Percentiles rank a stretch among this genome's conserved stretches.
These are phyloP conservation scores for Erodium moschatum DNA, from an alignment of 441 rosid genomes.

Conservation along the genomic window DNA sequence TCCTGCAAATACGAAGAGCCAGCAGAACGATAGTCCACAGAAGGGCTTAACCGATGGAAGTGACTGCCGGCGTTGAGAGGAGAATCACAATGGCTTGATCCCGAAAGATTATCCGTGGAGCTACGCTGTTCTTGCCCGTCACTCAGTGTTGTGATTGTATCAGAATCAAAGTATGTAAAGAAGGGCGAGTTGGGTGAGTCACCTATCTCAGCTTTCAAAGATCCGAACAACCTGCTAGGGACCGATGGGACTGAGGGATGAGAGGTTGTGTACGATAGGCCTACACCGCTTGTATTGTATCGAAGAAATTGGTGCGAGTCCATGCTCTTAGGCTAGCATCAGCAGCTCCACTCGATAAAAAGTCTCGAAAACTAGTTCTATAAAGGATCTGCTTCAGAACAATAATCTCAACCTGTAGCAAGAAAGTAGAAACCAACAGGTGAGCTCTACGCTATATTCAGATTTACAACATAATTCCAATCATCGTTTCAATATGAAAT, in stretches of 20 bases:
- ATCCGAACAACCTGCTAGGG: slow-evolving; percentile 32
- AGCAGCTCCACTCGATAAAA: slow-evolving; percentile 11
- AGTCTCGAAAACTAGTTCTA: slow-evolving; percentile 6
- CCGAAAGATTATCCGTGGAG: slow-evolving; percentile 38
- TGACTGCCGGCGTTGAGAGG: slow-evolving; percentile 31
- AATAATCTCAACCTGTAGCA: background rate
- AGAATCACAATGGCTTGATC: slow-evolving; percentile 38
- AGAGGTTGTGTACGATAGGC: slow-evolving; percentile 35
- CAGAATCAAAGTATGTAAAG: slow-evolving; percentile 31
- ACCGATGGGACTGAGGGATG: slow-evolving; percentile 31
- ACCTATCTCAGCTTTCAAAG: slow-evolving; percentile 28
- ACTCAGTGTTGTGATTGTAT: slow-evolving; percentile 29
- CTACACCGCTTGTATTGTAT: slow-evolving; percentile 29
- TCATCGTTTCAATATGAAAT: no score
- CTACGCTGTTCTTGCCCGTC: slow-evolving; percentile 46
- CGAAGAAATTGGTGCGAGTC: slow-evolving; percentile 32
- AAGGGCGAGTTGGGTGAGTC: slow-evolving; percentile 45
- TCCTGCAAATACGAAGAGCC: slow-evolving; percentile 20
- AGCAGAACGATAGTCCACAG: slow-evolving; percentile 12
- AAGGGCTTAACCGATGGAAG: slow-evolving; percentile 30
- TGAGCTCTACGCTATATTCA: background rate
- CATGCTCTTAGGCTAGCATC: slow-evolving; percentile 35
- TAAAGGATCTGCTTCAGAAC: background rate
- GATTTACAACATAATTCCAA: background rate
- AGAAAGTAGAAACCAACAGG: background rate